phyloP scores from a whole-genome alignment of 2,329 filamentous ascomycete genomes.

The Aspergillus latus region DNA sequence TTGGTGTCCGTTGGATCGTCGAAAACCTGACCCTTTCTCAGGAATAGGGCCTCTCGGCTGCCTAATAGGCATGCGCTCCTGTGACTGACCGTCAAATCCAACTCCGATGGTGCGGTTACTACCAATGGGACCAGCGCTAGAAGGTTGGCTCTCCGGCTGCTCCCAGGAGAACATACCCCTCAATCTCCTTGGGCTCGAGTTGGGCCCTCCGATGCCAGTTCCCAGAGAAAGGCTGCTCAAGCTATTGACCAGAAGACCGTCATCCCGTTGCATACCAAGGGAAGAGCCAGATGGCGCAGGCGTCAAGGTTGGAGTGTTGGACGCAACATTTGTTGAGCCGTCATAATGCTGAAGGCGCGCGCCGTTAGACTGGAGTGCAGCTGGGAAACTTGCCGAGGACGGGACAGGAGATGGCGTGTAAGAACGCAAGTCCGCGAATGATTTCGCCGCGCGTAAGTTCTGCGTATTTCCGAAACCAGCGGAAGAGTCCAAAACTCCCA shows the following conservation, averaged over 20 bases:
- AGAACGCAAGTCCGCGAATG: conserved; percentile 90
- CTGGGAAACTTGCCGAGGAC: conserved; percentile 84
- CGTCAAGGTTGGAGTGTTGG: conserved; percentile 66
- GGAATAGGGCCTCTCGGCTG: conserved; percentile 63
- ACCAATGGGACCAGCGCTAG: conserved; percentile 58
- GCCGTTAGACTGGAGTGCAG: conserved; percentile 63
- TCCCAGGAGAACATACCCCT: conserved; percentile 64
- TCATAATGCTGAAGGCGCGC: conserved; percentile 61
- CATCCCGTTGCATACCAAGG: conserved; percentile 54
- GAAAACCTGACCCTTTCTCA: conserved; percentile 60
- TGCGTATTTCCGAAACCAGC: conserved; percentile 65
- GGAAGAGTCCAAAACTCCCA: conserved; percentile 82
- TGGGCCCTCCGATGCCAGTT: conserved; percentile 45
- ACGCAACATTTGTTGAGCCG: conserved; percentile 56
- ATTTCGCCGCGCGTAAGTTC: conserved; percentile 90
- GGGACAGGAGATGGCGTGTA: conserved; percentile 92
- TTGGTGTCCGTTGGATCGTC: conserved; percentile 62
- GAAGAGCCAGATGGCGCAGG: conserved; percentile 55
- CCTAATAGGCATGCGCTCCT: conserved; percentile 57
- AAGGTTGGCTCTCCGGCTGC: conserved; percentile 50
- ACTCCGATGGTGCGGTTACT: conserved; percentile 64
- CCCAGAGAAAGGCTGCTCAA: conserved; percentile 62
- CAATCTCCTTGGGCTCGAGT: conserved; percentile 58
- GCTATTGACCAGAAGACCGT: conserved; percentile 62
- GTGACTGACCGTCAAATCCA: conserved; percentile 56